Evolutionary conservation across 179 eudicot species (phyloP).

Genomic region (Dionaea muscipula): DNA sequence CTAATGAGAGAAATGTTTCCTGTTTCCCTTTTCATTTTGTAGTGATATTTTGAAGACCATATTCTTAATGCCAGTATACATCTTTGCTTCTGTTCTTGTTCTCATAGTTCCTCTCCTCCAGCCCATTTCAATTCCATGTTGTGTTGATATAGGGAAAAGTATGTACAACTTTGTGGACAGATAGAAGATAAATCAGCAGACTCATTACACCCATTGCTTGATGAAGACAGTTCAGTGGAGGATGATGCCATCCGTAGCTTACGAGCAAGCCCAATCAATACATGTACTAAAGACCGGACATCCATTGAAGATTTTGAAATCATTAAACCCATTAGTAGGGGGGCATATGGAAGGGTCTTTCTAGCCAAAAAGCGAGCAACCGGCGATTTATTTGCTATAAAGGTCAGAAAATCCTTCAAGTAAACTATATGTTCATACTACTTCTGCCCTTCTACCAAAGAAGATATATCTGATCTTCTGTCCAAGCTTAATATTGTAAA

Average conservation of each 20-base stretch:
- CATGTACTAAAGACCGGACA: conserved; percentile 63
- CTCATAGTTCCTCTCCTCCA: background rate
- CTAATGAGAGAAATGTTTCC: background rate
- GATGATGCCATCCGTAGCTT: conserved; percentile 62
- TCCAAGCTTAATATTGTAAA: no score
- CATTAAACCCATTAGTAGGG: conserved; percentile 95
- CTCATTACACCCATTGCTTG: conserved; percentile 33
- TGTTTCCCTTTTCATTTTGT: background rate
- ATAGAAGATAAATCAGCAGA: conserved; percentile 74
- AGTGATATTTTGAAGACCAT: background rate
- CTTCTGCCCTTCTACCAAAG: no score
- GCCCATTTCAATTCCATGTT: background rate
- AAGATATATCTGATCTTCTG: no score
- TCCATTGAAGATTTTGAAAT: conserved; percentile 97
- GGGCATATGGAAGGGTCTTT: conserved; percentile 94
- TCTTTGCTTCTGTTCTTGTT: background rate
- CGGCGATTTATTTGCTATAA: conserved; percentile 95
- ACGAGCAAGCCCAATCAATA: conserved; percentile 82
- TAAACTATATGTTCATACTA: no score
- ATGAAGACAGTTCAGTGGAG: conserved; percentile 75
- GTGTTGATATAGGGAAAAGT: conserved; percentile 68
- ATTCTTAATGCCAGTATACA: background rate
- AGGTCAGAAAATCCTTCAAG: conserved; percentile 27
- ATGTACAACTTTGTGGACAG: conserved; percentile 73
- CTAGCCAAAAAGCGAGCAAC: conserved; percentile 90